Percentiles rank a stretch among this genome's conserved stretches.
phyloP scores from a whole-genome alignment of 768 basidiomycete genomes.

The Basidioascus undulatus region DNA sequence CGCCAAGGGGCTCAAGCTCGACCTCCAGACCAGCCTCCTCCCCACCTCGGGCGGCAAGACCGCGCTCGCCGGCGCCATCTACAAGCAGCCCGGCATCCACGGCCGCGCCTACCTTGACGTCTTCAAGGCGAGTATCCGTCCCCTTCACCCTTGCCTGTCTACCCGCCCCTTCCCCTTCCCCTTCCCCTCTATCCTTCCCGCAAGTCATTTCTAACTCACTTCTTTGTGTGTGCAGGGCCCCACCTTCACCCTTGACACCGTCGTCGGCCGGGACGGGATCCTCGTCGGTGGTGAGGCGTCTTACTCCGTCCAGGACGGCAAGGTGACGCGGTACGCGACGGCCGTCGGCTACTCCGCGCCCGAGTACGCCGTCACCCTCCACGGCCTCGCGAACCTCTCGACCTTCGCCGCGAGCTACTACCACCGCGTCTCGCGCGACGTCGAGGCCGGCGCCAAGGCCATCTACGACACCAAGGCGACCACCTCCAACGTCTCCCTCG shows the following conservation, averaged over 20 bases:
- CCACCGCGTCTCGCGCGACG: slow-evolving; percentile 75
- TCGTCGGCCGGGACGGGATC: slow-evolving; percentile 90
- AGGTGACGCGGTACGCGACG: slow-evolving; percentile 70
- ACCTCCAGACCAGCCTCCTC: slow-evolving; percentile 53
- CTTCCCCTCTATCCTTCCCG: too few relatives aligned
- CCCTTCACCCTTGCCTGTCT: background rate
- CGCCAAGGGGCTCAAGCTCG: slow-evolving; percentile 85
- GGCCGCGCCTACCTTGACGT: slow-evolving; percentile 70
- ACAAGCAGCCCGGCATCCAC: slow-evolving; percentile 93
- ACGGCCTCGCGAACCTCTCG: slow-evolving; percentile 82
- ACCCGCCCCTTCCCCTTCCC: background rate
- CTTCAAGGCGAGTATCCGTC: slow-evolving; percentile 45
- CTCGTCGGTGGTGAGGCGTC: slow-evolving; percentile 85
- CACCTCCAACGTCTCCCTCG: slow-evolving; percentile 60
- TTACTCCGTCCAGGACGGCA: slow-evolving; percentile 88
- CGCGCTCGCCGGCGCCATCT: slow-evolving; percentile 56
- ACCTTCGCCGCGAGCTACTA: slow-evolving; percentile 92
- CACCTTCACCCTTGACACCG: slow-evolving; percentile 87
- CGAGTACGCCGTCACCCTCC: slow-evolving; percentile 80
- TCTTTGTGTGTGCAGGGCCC: slow-evolving; percentile 61
- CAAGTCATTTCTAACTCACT: too few relatives aligned
- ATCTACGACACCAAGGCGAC: slow-evolving; percentile 85
- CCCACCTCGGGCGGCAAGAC: slow-evolving; percentile 70
- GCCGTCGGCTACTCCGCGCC: slow-evolving; percentile 89
- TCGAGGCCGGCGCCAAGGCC: slow-evolving; percentile 84